phyloP scores from a whole-genome alignment of 176 grass and related monocot species.

The Phragmites australis region DNA sequence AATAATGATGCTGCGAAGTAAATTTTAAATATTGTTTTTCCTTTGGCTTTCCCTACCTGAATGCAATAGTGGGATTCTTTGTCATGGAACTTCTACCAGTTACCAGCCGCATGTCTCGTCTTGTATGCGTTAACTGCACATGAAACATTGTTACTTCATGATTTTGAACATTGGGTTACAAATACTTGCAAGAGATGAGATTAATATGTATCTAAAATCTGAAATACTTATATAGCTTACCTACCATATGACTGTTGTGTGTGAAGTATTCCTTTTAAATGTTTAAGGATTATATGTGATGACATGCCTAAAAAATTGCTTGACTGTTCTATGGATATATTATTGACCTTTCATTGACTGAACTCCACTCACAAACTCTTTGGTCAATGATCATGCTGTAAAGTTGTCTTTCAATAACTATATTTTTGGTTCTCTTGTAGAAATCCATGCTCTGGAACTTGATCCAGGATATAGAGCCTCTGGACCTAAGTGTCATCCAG shows the following conservation, averaged over 20 bases:
- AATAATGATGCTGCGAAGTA: background rate
- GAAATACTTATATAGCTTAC: background rate
- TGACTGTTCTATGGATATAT: background rate
- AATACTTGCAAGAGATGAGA: background rate
- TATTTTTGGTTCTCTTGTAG: conserved; percentile 52
- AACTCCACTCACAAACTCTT: background rate
- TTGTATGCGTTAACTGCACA: background rate
- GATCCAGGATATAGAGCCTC: conserved; percentile 96
- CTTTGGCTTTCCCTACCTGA: background rate
- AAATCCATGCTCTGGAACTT: conserved; percentile 80
- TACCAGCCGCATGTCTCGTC: background rate
- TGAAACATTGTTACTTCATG: background rate
- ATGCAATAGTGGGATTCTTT: background rate
- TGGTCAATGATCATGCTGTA: background rate
- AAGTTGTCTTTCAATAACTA: conserved; percentile 19
- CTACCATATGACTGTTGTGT: background rate
- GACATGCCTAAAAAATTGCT: background rate
- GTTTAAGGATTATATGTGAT: background rate
- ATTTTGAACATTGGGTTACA: background rate
- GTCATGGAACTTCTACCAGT: background rate
- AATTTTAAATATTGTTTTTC: background rate
- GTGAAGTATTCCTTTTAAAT: background rate
- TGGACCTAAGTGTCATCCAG: conserved; percentile 85
- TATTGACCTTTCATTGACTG: background rate
- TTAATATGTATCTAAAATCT: conserved; percentile 15